phyloP scores from a whole-genome alignment of 2,329 filamentous ascomycete genomes.

The Aspergillus sp. region DNA sequence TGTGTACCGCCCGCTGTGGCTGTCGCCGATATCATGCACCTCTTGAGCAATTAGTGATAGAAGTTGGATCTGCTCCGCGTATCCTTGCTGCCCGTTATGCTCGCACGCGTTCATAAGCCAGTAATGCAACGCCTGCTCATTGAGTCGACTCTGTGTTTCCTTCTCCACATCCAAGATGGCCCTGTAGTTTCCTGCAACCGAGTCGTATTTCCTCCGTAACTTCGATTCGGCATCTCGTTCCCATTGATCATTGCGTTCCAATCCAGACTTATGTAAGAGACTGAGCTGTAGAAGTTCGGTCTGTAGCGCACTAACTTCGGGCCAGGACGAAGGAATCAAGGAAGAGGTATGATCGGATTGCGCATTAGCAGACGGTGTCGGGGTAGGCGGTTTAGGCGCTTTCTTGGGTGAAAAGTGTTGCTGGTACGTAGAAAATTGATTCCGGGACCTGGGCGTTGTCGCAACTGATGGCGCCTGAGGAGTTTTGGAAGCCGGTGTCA shows the following conservation, averaged over 20 bases:
- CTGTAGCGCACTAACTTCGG: slow-evolving; percentile 38
- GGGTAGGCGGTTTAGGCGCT: slow-evolving; percentile 23
- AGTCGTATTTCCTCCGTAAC: slow-evolving; percentile 35
- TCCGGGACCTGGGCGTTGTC: slow-evolving; percentile 24
- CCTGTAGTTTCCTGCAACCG: slow-evolving; percentile 36
- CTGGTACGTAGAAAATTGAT: slow-evolving; percentile 38
- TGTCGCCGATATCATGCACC: slow-evolving; percentile 32
- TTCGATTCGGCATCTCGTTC: slow-evolving; percentile 28
- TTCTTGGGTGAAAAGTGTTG: slow-evolving; percentile 43
- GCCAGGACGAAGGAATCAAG: slow-evolving; percentile 30
- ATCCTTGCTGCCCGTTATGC: slow-evolving; percentile 27
- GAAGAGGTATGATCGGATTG: slow-evolving; percentile 18
- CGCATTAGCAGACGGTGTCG: slow-evolving; percentile 17
- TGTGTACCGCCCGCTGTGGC: slow-evolving; percentile 29
- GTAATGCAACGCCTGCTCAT: slow-evolving; percentile 34
- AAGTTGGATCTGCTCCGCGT: slow-evolving; percentile 38
- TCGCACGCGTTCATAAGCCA: slow-evolving; percentile 35
- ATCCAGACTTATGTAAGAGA: slow-evolving; percentile 36
- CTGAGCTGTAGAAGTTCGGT: slow-evolving; percentile 47
- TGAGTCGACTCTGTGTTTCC: slow-evolving; percentile 32
- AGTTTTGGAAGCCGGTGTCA: slow-evolving; percentile 18
- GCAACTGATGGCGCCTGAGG: slow-evolving; percentile 19
- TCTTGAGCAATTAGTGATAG: slow-evolving; percentile 43
- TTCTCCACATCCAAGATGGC: slow-evolving; percentile 33
- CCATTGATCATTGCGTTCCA: slow-evolving; percentile 33